Evolutionary conservation across 257 asterid species (phyloP).

Genomic region (Verbascum thapsus): DNA sequence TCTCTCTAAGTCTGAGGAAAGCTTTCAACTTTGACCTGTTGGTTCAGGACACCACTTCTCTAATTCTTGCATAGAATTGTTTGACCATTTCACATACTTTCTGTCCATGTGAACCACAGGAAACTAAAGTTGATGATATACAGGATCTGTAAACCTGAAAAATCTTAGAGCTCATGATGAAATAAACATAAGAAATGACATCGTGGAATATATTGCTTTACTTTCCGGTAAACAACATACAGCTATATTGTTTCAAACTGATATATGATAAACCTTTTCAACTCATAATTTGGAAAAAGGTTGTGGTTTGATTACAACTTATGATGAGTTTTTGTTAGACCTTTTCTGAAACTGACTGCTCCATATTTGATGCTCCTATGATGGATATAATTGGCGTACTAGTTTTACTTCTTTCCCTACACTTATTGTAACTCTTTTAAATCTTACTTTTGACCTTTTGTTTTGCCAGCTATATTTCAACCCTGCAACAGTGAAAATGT

Average conservation of each 20-base stretch:
- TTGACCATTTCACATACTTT: background rate
- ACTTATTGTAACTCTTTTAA: slow-evolving; percentile 14
- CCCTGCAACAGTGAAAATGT: slow-evolving; percentile 99
- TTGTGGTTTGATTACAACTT: background rate
- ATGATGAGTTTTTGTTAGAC: background rate
- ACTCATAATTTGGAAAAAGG: background rate
- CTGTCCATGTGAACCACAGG: background rate
- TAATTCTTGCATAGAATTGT: slow-evolving; percentile 1
- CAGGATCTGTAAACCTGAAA: background rate
- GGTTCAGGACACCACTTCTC: background rate
- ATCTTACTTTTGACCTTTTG: background rate
- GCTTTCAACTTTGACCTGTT: background rate
- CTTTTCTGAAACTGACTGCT: slow-evolving; percentile 4
- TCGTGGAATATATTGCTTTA: background rate
- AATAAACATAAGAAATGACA: background rate
- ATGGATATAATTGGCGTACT: slow-evolving; percentile 14
- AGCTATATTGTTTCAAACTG: slow-evolving; percentile 1
- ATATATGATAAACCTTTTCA: slow-evolving; percentile 17
- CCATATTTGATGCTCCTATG: slow-evolving; percentile 10
- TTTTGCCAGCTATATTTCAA: slow-evolving; percentile 81
- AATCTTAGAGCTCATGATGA: background rate
- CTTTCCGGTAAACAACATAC: background rate
- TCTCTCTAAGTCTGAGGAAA: background rate
- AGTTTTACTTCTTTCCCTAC: slow-evolving; percentile 16
- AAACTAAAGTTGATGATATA: background rate